These are phyloP conservation scores for Oenanthe sinensis DNA, from an alignment of 129 eudicot genomes.

Conservation along the genomic window DNA sequence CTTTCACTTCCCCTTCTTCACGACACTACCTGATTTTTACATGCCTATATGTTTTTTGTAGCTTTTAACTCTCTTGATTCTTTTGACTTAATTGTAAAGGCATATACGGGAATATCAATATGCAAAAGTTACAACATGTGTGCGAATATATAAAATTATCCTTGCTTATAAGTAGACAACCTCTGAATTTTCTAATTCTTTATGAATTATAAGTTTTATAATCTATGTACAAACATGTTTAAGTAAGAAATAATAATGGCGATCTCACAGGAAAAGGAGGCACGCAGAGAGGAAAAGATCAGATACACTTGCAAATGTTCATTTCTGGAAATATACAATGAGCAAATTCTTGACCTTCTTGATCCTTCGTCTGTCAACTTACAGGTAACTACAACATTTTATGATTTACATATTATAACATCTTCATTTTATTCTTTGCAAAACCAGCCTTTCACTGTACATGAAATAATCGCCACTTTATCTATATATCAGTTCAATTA, in stretches of 20 bases:
- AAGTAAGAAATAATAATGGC: neutral
- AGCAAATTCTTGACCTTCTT: conserved; percentile 87
- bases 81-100: neutral
- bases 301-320: conserved; percentile 89
- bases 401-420: neutral
- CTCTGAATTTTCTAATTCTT: neutral
- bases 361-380: conserved; percentile 86
- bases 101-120: neutral
- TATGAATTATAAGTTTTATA: neutral
- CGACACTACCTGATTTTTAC: neutral
- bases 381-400: conserved; percentile 37
- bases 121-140: neutral
- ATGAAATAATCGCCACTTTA: neutral
- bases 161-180: neutral
- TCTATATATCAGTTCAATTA: neutral
- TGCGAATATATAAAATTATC: neutral
- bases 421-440: neutral
- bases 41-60: neutral
- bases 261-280: conserved; percentile 72
- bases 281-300: conserved; percentile 85
- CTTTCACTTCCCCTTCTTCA: neutral
- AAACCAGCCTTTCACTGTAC: neutral
- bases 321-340: conserved; percentile 89
- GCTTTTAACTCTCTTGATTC: neutral
- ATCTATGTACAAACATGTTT: neutral